phyloP scores from a whole-genome alignment of 176 grass and related monocot species.

The Phragmites australis region DNA sequence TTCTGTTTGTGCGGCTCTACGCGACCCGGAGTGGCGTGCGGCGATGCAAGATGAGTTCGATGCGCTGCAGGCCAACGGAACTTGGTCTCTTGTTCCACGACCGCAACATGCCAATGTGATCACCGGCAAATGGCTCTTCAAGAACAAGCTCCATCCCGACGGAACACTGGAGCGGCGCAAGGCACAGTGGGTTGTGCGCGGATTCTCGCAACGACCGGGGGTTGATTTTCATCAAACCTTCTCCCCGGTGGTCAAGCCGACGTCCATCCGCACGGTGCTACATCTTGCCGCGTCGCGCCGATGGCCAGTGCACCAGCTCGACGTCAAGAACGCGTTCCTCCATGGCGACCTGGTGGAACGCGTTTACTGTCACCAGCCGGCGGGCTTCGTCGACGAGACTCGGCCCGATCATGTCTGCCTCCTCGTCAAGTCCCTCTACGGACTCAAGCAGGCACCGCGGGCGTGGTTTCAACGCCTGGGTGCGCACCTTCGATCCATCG shows the following conservation, averaged over 20 bases:
- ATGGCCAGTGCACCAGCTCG: background rate
- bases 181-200: background rate
- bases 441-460: background rate
- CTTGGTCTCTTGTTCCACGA: background rate
- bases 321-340: slow-evolving; percentile 1
- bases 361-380: background rate
- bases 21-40: background rate
- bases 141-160: background rate
- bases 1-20: background rate
- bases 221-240: background rate
- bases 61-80: background rate
- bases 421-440: background rate
- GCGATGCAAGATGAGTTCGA: background rate
- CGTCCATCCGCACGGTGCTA: background rate
- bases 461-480: background rate
- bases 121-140: background rate
- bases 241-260: background rate
- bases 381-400: background rate
- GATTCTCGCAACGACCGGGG: background rate
- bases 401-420: background rate
- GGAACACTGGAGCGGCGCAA: background rate
- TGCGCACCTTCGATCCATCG: background rate
- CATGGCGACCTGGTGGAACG: background rate
- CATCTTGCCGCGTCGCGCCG: rapidly evolving
- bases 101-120: background rate